Percentiles rank a stretch among this genome's conserved stretches.
Conservation (phyloP, 208 protist species). For the Zelonia costaricensis region DNA sequence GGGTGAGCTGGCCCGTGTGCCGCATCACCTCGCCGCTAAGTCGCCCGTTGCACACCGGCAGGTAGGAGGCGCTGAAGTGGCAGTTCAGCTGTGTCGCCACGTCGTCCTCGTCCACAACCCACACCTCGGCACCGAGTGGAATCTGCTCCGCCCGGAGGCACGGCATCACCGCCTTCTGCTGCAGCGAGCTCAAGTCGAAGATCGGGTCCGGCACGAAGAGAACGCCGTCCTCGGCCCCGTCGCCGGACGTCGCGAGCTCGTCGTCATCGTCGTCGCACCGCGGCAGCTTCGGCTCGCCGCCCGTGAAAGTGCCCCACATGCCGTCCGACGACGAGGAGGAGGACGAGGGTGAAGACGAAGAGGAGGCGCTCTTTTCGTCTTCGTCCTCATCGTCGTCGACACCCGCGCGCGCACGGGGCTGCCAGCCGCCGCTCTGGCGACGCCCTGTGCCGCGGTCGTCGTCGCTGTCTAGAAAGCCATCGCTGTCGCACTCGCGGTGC, state of each 20-base stretch:
- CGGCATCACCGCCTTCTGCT: slow-evolving; percentile 51
- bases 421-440: no score
- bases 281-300: slow-evolving; percentile 19
- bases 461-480: slow-evolving; percentile 19
- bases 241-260: slow-evolving; percentile 8
- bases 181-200: slow-evolving; percentile 33
- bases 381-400: neutral
- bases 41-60: slow-evolving; percentile 75
- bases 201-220: slow-evolving; percentile 72
- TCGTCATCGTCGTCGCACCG: slow-evolving; percentile 13
- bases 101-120: slow-evolving; percentile 84
- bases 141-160: slow-evolving; percentile 40
- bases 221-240: slow-evolving; percentile 34
- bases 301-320: slow-evolving; percentile 42
- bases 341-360: slow-evolving; percentile 14
- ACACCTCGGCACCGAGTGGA: slow-evolving; percentile 51
- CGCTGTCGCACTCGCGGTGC: slow-evolving; percentile 29
- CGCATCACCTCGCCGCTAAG: slow-evolving; percentile 50
- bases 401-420: no score
- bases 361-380: neutral
- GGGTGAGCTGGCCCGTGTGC: slow-evolving; percentile 60
- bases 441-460: slow-evolving; percentile 3
- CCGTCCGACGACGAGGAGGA: slow-evolving; percentile 29
- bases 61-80: slow-evolving; percentile 59
- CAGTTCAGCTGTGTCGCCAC: slow-evolving; percentile 66